These are phyloP conservation scores for Myrica gale DNA, from an alignment of 306 rosid species.

Conservation along the genomic window DNA sequence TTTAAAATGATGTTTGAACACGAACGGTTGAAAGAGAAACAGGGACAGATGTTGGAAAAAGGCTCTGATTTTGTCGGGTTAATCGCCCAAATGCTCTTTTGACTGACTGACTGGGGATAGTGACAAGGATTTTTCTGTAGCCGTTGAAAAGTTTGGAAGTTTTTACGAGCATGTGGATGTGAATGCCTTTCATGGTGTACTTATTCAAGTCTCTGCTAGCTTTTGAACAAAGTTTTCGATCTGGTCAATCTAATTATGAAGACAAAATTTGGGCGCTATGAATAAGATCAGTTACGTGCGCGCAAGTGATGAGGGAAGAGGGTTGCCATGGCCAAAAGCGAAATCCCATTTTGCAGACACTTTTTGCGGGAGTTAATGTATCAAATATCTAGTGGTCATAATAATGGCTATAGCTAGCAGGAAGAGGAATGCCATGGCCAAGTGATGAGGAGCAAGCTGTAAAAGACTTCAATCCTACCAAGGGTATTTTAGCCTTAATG, in stretches of 20 bases:
- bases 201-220: conserved; percentile 9
- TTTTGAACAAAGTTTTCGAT: neutral
- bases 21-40: conserved; percentile 55
- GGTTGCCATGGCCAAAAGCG: no score
- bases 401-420: no score
- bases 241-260: neutral
- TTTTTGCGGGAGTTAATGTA: conserved; percentile 6
- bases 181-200: conserved; percentile 18
- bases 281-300: neutral
- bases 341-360: conserved; percentile 7
- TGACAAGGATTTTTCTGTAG: conserved; percentile 40
- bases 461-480: no score
- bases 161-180: conserved; percentile 22
- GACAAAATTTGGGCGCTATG: neutral
- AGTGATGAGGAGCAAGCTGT: no score
- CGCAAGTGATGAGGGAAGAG: no score
- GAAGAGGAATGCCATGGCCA: no score
- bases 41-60: conserved; percentile 78
- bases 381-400: neutral
- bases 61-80: conserved; percentile 86
- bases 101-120: conserved; percentile 54
- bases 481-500: no score
- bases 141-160: conserved; percentile 52
- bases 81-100: conserved; percentile 53
- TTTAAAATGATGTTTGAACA: conserved; percentile 52